Evolutionary conservation across 2,329 filamentous ascomycete genomes (phyloP), one percentile per base, ranked within the genome.

Genomic region (Beauveria sp.): DNA sequence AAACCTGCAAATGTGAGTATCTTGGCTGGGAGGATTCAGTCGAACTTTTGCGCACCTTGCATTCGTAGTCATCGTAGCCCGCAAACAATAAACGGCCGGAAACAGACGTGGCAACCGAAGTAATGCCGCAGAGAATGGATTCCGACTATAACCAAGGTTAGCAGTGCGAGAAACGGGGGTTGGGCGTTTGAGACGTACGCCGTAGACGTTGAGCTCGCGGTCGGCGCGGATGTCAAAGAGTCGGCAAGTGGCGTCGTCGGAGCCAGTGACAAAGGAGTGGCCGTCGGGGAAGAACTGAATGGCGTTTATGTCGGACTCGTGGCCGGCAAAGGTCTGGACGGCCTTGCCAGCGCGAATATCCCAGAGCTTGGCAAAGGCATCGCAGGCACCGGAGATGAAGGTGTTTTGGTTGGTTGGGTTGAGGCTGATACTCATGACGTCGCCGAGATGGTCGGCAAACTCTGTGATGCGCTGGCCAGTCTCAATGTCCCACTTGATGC

Each of bases 261-360:
- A 98, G 62, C 95, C 95, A 60, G 95, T 98, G 67, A 96, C 95
- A 72, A 99, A 98, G 28, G 95, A 96, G 75, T 98, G 96, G 64
- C 95, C 95, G 72, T 98, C 96, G 59, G 95, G 95, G 86, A 98
- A 98, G 81, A 98, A 99, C 74, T 98, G 95, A 66, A 99, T 97
- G 69, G 95, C 95, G 76, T 99, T 99, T 81, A 99, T 99, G 72
- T 99, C 95, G 50, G 93, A 97, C 77, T 98, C 95, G 77, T 98
- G 95, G 30, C 95, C 95, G 58, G 95, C 93, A 75, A 99, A 99
- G 2, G 95, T 99, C 81, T 99, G 95, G 58, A 96, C 93, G 67
- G 95, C 96, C 83, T 97, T 97, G 71, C 96, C 93, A 67, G 95
- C 93, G 72, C 95, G 90, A 69, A 98, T 96, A 79, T 99, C 95